These are phyloP conservation scores for Aspergillus ruber DNA, from an alignment of 2,329 filamentous ascomycete genomes.

Conservation along the genomic window DNA sequence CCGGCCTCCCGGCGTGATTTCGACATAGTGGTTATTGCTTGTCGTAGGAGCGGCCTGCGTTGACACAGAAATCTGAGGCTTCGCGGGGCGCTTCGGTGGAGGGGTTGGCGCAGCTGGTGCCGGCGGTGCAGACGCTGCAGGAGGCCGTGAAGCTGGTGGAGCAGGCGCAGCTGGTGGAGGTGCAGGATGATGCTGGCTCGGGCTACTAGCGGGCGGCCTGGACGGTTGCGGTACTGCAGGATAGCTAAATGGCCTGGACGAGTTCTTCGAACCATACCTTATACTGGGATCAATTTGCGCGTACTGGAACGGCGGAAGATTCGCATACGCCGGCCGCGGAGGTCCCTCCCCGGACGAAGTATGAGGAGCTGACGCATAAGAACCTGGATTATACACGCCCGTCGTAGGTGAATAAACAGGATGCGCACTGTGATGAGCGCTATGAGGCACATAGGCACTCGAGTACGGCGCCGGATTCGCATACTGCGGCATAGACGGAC, in stretches of 20 bases:
- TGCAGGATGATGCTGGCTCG: conserved; percentile 4
- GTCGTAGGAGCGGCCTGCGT: conserved; percentile 1
- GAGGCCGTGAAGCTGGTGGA: too few relatives aligned
- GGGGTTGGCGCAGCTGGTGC: not conserved
- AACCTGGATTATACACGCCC: conserved; percentile 7
- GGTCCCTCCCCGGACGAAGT: conserved; percentile 21
- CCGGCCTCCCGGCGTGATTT: conserved; percentile 27
- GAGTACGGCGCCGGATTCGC: conserved; percentile 16
- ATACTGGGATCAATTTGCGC: conserved; percentile 34
- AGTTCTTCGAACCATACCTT: conserved; percentile 30
- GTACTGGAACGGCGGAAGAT: conserved; percentile 31
- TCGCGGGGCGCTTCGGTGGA: conserved; percentile 2
- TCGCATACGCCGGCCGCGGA: conserved; percentile 21
- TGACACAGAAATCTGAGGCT: conserved; percentile 1
- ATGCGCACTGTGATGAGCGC: conserved; percentile 3
- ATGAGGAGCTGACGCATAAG: conserved; percentile 22
- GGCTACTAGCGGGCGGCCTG: conserved; percentile 17
- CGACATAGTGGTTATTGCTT: conserved; percentile 14
- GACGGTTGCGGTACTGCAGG: conserved; percentile 13
- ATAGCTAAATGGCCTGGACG: conserved; percentile 9
- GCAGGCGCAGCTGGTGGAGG: too few relatives aligned
- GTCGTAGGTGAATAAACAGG: conserved; percentile 6
- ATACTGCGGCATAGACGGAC: conserved; percentile 27
- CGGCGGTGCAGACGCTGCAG: too few relatives aligned
- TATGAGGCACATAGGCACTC: conserved; percentile 15